Evolutionary conservation across 441 rosid genomes (phyloP).

Genomic region (Eruca vesicaria): DNA sequence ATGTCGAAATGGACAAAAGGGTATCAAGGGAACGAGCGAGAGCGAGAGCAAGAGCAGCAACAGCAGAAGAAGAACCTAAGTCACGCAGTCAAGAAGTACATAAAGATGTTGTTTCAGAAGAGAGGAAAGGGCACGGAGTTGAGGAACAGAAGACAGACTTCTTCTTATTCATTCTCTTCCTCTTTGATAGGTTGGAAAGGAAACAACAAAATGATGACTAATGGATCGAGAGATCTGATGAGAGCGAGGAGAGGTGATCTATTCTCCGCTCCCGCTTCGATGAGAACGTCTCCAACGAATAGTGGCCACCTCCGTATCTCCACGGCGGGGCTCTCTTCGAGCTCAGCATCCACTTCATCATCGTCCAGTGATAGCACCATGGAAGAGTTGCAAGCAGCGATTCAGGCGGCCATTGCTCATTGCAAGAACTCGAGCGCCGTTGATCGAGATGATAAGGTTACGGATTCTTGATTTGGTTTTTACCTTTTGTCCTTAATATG

Average conservation of each 20-base stretch:
- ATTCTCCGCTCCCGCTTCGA: slow-evolving; percentile 86
- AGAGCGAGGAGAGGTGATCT: slow-evolving; percentile 45
- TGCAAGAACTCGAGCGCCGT: slow-evolving; percentile 87
- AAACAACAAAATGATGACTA: slow-evolving; percentile 34
- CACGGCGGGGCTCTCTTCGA: slow-evolving; percentile 43
- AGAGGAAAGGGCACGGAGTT: slow-evolving; percentile 45
- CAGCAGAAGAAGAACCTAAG: slow-evolving; percentile 59
- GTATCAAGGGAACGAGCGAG: slow-evolving; percentile 40
- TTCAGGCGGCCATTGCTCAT: slow-evolving; percentile 98
- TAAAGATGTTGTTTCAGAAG: slow-evolving; percentile 64
- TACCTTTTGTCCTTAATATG: slow-evolving; percentile 26
- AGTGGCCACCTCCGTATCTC: slow-evolving; percentile 55
- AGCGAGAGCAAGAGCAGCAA: slow-evolving; percentile 35
- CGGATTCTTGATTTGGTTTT: slow-evolving; percentile 33
- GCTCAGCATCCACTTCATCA: slow-evolving; percentile 42
- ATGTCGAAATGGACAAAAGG: slow-evolving; percentile 55
- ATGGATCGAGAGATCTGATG: slow-evolving; percentile 41
- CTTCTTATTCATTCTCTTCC: slow-evolving; percentile 43
- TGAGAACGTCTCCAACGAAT: slow-evolving; percentile 83
- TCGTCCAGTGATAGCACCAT: slow-evolving; percentile 68
- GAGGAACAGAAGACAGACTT: slow-evolving; percentile 41
- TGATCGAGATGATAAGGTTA: slow-evolving; percentile 43
- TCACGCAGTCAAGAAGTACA: slow-evolving; percentile 58
- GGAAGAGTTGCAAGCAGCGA: slow-evolving; percentile 97
- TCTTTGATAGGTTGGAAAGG: slow-evolving; percentile 22